Evolutionary conservation across 192 early-diverging fungal genomes (phyloP).

Genomic region (Coemansia sp.): DNA sequence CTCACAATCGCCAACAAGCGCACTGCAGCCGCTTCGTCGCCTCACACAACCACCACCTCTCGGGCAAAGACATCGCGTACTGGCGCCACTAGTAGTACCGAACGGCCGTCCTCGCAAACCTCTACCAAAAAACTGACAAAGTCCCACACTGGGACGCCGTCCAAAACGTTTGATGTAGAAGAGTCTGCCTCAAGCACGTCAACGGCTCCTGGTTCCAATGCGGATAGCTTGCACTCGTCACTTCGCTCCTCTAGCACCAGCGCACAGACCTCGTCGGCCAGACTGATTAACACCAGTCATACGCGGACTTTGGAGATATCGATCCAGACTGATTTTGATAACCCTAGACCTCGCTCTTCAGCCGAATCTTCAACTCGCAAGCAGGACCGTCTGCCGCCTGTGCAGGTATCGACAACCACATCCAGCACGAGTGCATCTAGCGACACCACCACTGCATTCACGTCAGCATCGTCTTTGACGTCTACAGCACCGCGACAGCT

Average conservation of each 20-base stretch:
- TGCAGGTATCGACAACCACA: neutral
- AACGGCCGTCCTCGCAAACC: neutral
- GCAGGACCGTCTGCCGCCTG: neutral
- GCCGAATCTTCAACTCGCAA: neutral
- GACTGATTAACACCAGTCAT: constrained; percentile 14
- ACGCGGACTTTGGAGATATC: constrained; percentile 20
- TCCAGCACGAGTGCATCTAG: neutral
- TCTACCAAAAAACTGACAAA: neutral
- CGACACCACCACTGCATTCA: neutral
- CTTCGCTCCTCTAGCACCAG: neutral
- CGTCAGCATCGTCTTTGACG: neutral
- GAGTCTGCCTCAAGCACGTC: neutral
- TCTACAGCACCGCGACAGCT: constrained; percentile 5
- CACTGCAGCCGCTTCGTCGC: neutral
- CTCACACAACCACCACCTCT: neutral
- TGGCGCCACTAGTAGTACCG: neutral
- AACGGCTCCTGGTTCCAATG: neutral
- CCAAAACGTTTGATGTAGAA: neutral
- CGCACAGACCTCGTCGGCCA: neutral
- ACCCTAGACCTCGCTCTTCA: neutral
- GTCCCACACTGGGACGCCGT: neutral
- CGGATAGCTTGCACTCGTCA: neutral
- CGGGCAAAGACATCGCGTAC: neutral
- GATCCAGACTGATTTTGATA: constrained; percentile 23
- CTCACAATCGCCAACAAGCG: neutral